Evolutionary conservation across 2,329 filamentous ascomycete genomes (phyloP).

Genomic region (Calonectria henricotiae): DNA sequence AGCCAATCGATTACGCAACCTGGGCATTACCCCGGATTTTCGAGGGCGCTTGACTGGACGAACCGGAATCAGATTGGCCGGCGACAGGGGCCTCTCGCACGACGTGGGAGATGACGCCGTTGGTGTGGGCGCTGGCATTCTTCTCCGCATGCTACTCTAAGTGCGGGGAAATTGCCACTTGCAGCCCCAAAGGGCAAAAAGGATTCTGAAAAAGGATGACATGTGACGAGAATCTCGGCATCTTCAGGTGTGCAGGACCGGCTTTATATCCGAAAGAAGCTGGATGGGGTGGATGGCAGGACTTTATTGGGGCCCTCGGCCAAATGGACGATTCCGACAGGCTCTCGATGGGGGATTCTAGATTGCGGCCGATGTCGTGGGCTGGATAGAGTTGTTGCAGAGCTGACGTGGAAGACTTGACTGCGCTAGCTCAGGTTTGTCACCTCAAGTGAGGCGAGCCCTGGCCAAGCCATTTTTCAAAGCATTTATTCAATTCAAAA

Average conservation of each 20-base stretch:
- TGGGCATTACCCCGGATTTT: constrained; percentile 26
- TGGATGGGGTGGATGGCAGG: neutral
- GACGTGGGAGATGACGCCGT: constrained; percentile 7
- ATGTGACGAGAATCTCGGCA: constrained; percentile 1
- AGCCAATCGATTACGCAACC: constrained; percentile 26
- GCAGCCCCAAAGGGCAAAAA: neutral
- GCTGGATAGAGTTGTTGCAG: no score
- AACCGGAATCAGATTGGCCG: constrained; percentile 31
- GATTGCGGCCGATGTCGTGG: no score
- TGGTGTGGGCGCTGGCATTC: neutral
- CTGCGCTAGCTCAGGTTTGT: no score
- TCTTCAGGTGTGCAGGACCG: neutral
- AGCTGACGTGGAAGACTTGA: no score
- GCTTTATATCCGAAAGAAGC: neutral
- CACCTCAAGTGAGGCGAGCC: neutral
- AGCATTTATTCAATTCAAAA: neutral
- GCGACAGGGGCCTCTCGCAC: neutral
- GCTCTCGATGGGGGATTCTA: no score
- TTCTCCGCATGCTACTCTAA: constrained; percentile 11
- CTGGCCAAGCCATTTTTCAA: neutral
- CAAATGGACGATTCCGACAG: neutral
- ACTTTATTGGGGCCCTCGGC: neutral
- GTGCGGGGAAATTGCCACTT: constrained; percentile 22
- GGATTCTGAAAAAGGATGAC: neutral
- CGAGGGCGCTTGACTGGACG: neutral